Evolutionary conservation across 768 basidiomycete genomes (phyloP).

Genomic region (Pholiota microspora): DNA sequence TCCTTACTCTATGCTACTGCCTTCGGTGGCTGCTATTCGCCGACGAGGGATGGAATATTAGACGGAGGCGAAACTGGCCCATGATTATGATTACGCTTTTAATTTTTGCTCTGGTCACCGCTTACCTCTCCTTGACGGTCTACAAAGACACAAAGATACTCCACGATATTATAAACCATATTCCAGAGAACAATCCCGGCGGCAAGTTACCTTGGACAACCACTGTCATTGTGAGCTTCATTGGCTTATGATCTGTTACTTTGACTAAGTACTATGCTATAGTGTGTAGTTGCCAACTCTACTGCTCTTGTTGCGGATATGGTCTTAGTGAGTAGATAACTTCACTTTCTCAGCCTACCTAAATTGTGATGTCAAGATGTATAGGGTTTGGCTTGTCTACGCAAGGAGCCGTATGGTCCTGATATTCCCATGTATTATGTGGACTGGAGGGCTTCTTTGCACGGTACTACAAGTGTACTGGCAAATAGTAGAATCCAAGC

Average conservation of each 20-base stretch:
- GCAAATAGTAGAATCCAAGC: not conserved
- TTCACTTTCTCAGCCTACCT: too few species aligned
- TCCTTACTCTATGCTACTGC: conserved; percentile 11
- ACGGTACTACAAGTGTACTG: conserved; percentile 6
- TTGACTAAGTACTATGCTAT: not conserved
- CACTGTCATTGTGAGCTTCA: conserved; percentile 9
- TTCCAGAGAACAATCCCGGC: not conserved
- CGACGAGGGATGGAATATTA: conserved; percentile 13
- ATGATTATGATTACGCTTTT: conserved; percentile 6
- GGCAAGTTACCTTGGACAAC: conserved; percentile 8
- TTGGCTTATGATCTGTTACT: not conserved
- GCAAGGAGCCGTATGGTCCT: not conserved
- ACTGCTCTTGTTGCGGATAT: conserved; percentile 2
- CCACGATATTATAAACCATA: not conserved
- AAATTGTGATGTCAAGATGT: too few species aligned
- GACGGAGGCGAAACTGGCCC: conserved; percentile 8
- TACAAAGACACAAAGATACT: conserved; percentile 1
- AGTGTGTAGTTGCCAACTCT: conserved; percentile 1
- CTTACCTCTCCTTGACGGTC: not conserved
- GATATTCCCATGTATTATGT: not conserved
- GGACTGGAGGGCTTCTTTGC: not conserved
- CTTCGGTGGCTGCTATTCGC: conserved; percentile 16
- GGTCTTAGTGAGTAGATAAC: conserved; percentile 1
- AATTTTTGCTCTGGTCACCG: conserved; percentile 7
- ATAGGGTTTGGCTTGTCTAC: conserved; percentile 5